phyloP scores from a whole-genome alignment of 352 stramenopile genomes.

The Phytophthora cryptogea region DNA sequence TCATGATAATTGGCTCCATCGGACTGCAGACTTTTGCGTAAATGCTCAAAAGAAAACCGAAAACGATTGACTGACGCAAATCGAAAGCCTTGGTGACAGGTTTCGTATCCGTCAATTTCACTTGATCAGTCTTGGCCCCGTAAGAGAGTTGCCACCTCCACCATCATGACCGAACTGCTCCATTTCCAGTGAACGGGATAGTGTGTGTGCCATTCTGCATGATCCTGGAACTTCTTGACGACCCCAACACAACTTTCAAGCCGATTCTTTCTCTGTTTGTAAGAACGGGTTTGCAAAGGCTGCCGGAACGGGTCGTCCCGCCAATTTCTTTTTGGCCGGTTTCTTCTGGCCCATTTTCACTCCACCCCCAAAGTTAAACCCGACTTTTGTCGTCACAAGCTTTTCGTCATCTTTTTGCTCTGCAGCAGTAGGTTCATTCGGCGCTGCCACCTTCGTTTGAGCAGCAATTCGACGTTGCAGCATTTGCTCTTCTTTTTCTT shows the following conservation, averaged over 20 bases:
- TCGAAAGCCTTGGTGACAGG: no score
- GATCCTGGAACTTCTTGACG: not conserved
- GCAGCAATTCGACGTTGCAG: constrained; percentile 45
- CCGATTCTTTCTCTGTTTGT: not conserved
- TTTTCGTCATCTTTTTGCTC: not conserved
- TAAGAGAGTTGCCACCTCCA: no score
- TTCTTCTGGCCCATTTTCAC: constrained; percentile 37
- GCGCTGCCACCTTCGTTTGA: constrained; percentile 14
- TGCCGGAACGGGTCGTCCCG: constrained; percentile 6
- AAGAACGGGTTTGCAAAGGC: constrained; percentile 22
- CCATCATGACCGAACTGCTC: no score
- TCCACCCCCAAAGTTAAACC: constrained; percentile 41
- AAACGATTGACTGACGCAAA: no score
- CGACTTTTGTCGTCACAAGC: constrained; percentile 23
- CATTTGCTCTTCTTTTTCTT: constrained; percentile 37
- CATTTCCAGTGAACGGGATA: no score
- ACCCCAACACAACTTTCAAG: constrained; percentile 3
- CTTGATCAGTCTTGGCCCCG: no score
- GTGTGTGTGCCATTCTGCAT: no score
- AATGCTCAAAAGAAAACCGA: no score
- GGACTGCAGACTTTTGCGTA: no score
- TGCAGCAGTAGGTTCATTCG: not conserved
- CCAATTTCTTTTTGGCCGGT: constrained; percentile 13
- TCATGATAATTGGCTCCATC: no score
- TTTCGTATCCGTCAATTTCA: no score